Evolutionary conservation across 768 basidiomycete species (phyloP).

Genomic region (Lyophyllum semitale): DNA sequence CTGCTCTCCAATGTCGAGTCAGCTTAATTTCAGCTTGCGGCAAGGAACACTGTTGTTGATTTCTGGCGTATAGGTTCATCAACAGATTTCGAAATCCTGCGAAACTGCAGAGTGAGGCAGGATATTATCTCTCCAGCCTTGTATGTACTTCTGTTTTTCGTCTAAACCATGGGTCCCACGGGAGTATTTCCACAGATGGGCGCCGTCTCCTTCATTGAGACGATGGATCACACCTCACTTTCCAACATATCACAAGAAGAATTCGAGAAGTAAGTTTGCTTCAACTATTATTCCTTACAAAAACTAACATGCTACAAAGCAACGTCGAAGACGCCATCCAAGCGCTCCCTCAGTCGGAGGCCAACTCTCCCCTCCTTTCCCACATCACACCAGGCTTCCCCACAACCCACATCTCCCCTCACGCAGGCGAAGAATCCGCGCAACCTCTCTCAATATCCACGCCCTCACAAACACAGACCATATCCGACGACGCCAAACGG

Average conservation of each 20-base stretch:
- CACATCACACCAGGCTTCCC: constrained; percentile 25
- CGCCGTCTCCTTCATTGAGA: constrained; percentile 96
- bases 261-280: constrained; percentile 69
- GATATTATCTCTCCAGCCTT: constrained; percentile 95
- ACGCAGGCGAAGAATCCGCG: constrained; percentile 89
- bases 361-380: constrained; percentile 34
- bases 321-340: constrained; percentile 57
- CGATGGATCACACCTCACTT: constrained; percentile 93
- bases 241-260: constrained; percentile 94
- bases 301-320: constrained; percentile 24
- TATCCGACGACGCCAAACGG: constrained; percentile 74
- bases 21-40: constrained; percentile 23
- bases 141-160: constrained; percentile 43
- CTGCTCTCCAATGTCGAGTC: constrained; percentile 95
- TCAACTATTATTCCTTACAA: neutral
- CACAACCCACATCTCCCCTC: constrained; percentile 36
- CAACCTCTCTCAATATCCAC: constrained; percentile 69
- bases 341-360: constrained; percentile 46
- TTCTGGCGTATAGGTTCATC: constrained; percentile 68
- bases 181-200: constrained; percentile 65
- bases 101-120: constrained; percentile 92
- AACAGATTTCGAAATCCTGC: constrained; percentile 89
- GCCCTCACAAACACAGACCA: constrained; percentile 41
- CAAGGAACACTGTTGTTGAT: neutral
- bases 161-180: neutral